These are phyloP conservation scores for Globisporangium radiosum DNA, from an alignment of 352 stramenopile species.

Conservation along the genomic window DNA sequence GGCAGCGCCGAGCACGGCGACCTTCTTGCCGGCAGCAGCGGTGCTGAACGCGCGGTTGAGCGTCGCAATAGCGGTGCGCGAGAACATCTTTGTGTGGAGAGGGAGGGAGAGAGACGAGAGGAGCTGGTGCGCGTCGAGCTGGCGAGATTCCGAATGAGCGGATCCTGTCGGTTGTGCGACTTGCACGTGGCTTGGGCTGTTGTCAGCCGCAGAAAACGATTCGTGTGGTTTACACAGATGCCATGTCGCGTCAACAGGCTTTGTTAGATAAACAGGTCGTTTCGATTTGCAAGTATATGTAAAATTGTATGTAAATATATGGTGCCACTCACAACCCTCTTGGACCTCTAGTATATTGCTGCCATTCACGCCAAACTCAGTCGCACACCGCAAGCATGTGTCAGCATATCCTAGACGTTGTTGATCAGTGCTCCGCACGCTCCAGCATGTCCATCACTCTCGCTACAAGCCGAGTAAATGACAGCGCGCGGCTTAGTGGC, in stretches of 20 bases:
- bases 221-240: background rate
- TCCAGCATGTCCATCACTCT: background rate
- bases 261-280: background rate
- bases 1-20: constrained; percentile 88
- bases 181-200: background rate
- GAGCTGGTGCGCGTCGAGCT: background rate
- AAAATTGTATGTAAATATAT: too few species aligned
- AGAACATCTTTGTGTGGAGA: constrained; percentile 12
- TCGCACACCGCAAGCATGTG: background rate
- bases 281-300: too few species aligned
- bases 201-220: background rate
- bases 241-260: background rate
- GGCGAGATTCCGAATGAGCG: constrained; percentile 16
- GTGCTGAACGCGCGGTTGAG: constrained; percentile 47
- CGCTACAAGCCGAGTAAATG: too few species aligned
- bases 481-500: too few species aligned
- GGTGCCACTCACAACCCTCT: too few species aligned
- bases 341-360: background rate
- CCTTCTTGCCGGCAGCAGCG: constrained; percentile 62
- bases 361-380: background rate
- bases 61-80: constrained; percentile 16
- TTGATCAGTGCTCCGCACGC: background rate
- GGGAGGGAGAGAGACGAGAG: background rate
- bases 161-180: background rate
- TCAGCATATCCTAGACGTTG: background rate